Evolutionary conservation across 345 rosid species (phyloP).

Genomic region (Limnanthes douglasii): DNA sequence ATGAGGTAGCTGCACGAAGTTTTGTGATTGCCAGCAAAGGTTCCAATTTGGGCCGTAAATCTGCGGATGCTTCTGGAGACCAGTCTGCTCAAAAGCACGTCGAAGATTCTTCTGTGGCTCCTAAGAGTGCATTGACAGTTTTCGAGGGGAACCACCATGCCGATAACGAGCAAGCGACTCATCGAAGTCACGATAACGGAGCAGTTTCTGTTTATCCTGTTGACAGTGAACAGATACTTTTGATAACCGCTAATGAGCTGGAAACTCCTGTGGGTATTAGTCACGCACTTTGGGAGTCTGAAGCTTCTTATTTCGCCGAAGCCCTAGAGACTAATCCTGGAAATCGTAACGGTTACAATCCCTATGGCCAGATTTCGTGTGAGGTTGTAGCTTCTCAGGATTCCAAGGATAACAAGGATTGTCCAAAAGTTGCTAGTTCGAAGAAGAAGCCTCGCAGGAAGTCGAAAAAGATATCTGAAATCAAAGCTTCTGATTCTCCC

Average conservation of each 20-base stretch:
- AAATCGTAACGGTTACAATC: not conserved
- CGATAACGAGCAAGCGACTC: constrained; percentile 21
- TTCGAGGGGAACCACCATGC: constrained; percentile 20
- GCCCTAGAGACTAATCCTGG: constrained; percentile 8
- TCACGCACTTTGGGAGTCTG: constrained; percentile 9
- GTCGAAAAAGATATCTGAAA: constrained; percentile 55
- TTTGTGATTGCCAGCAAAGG: constrained; percentile 13
- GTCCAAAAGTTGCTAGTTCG: constrained; percentile 9
- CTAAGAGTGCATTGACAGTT: constrained; percentile 24
- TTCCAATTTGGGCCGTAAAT: constrained; percentile 13
- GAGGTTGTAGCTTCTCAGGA: constrained; percentile 11
- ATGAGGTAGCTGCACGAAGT: constrained; percentile 30
- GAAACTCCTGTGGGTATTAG: constrained; percentile 16
- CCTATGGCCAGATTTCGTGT: not conserved
- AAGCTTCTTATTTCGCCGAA: constrained; percentile 17
- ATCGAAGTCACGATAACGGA: constrained; percentile 8
- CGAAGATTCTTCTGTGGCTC: constrained; percentile 16
- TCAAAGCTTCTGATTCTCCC: constrained; percentile 16
- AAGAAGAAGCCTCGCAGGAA: constrained; percentile 49
- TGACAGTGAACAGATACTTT: constrained; percentile 7
- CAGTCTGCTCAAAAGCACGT: constrained; percentile 7
- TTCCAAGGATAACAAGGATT: constrained; percentile 17
- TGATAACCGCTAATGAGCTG: no score
- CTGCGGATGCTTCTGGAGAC: constrained; percentile 5
- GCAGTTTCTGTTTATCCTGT: constrained; percentile 8